Conservation (phyloP, 2,329 filamentous ascomycete genomes). For the Arachnomyces sp. region DNA sequence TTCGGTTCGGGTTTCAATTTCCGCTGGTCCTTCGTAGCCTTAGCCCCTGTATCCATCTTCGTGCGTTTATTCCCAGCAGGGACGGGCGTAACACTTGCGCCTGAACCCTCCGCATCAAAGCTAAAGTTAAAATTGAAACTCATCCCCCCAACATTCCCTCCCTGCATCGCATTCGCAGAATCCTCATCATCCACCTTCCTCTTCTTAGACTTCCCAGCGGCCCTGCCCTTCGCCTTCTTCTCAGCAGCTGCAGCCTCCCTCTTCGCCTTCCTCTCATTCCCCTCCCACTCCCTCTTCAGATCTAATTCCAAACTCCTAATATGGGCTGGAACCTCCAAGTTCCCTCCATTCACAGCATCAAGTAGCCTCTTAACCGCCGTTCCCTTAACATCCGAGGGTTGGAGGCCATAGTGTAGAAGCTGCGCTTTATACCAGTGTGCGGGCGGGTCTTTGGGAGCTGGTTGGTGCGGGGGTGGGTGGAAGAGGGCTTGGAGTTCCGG, state of each 20-base stretch:
- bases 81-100: too few relatives aligned
- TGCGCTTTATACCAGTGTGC: constrained; percentile 57
- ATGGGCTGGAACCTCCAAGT: constrained; percentile 42
- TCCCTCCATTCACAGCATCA: constrained; percentile 45
- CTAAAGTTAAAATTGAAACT: too few relatives aligned
- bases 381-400: constrained; percentile 49
- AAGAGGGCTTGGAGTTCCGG: constrained; percentile 41
- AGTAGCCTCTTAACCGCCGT: constrained; percentile 51
- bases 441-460: constrained; percentile 39
- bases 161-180: too few relatives aligned
- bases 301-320: constrained; percentile 45
- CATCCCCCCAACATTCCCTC: too few relatives aligned
- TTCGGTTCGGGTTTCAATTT: constrained; percentile 1
- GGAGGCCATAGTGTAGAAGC: constrained; percentile 54
- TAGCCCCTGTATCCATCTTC: too few relatives aligned
- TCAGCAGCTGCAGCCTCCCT: constrained; percentile 10
- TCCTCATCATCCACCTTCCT: constrained; percentile 1
- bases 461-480: constrained; percentile 9
- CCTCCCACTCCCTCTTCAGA: constrained; percentile 51
- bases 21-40: constrained; percentile 6
- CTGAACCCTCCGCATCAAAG: too few relatives aligned
- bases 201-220: too few relatives aligned
- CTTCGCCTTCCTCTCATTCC: constrained; percentile 43
- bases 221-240: constrained; percentile 1
- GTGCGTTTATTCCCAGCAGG: too few relatives aligned